A percentile compares a stretch with the other conserved stretches of the same genome.
Conservation (phyloP, 768 basidiomycete genomes). For the Hygrophorus pudorinus region DNA sequence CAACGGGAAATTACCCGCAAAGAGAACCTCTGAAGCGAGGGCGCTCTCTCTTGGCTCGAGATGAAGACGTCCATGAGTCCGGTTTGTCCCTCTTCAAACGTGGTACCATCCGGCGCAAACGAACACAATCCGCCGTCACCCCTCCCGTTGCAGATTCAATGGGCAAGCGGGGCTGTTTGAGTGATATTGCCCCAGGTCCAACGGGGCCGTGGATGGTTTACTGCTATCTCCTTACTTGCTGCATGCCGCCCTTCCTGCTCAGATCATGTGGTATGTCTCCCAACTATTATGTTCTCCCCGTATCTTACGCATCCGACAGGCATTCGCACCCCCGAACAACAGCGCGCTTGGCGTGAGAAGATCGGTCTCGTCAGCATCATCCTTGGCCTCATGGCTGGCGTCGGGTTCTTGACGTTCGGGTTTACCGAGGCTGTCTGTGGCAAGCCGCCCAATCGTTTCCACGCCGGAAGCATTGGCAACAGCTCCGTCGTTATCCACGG, state of each 20-base stretch:
- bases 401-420: slow-evolving; percentile 98
- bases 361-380: slow-evolving; percentile 86
- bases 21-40: slow-evolving; percentile 62
- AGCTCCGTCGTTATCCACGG: slow-evolving; percentile 91
- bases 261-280: slow-evolving; percentile 60
- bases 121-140: slow-evolving; percentile 30
- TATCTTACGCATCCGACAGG: slow-evolving; percentile 34
- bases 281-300: background rate
- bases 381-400: slow-evolving; percentile 74
- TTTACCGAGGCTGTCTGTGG: slow-evolving; percentile 95
- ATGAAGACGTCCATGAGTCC: slow-evolving; percentile 86
- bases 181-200: slow-evolving; percentile 75
- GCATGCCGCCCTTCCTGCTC: slow-evolving; percentile 73
- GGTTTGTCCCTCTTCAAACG: slow-evolving; percentile 90
- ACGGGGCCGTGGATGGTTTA: slow-evolving; percentile 95
- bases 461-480: slow-evolving; percentile 68
- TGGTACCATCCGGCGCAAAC: slow-evolving; percentile 68
- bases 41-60: slow-evolving; percentile 80
- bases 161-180: slow-evolving; percentile 47
- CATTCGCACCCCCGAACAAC: slow-evolving; percentile 82
- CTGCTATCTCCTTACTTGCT: slow-evolving; percentile 75
- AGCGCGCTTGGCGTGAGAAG: slow-evolving; percentile 98
- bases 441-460: slow-evolving; percentile 72
- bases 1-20: slow-evolving; percentile 74
- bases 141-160: slow-evolving; percentile 25